Evolutionary conservation across 164 flowering plant species (phyloP), one percentile per base, ranked within the genome.

Genomic region (Tetrastigma voinierianum): DNA sequence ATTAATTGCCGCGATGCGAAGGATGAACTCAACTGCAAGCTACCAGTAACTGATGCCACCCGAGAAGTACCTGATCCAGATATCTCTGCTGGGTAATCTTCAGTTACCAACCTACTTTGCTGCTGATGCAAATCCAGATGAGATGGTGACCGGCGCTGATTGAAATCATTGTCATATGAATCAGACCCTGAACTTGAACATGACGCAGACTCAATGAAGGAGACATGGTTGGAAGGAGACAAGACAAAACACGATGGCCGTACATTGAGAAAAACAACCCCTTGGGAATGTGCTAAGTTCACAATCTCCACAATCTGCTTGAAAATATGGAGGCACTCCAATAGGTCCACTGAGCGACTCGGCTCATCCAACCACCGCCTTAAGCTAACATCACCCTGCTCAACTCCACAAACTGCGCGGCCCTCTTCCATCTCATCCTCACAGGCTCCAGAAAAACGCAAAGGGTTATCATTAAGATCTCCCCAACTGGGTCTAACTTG

Each of bases 141-240:
- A 51, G 80, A 72, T 10, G 76, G 57, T 23, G 80, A 73, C 46
- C 60, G 66, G 66, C 74, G 83, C 64, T 75, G 70, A 55, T 80
- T 81, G 8, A 59, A 23, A 18, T 74, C 84, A 68, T 92, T 86
- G 62, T 81, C 93, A 10, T 52, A 49, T 18, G 90, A 84, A 79
- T 95, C 96, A 44, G 96, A 86, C 62, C 87, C 90, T 2, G 97
- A 89, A 76, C 91, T 93, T 15, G 98, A 93, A 81, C 91, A 85
- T 8, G 98, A 95, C 2, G 96, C 94, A 19, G 99, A 96, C 72
- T 93, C 97, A 12, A 96, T 88, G 72, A 96, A 96, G 49, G 97
- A 80, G 48, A 96, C 88, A 47, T 78, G 96, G 67, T 88, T 96
- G 77, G 82, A 87, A 17, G 95, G 86, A 17, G 99, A 90, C 96